A percentile compares a stretch with the other conserved stretches of the same genome.
These are phyloP conservation scores for Wickerhamiella sergipiensis DNA, from an alignment of 805 yeast species.

Conservation along the genomic window DNA sequence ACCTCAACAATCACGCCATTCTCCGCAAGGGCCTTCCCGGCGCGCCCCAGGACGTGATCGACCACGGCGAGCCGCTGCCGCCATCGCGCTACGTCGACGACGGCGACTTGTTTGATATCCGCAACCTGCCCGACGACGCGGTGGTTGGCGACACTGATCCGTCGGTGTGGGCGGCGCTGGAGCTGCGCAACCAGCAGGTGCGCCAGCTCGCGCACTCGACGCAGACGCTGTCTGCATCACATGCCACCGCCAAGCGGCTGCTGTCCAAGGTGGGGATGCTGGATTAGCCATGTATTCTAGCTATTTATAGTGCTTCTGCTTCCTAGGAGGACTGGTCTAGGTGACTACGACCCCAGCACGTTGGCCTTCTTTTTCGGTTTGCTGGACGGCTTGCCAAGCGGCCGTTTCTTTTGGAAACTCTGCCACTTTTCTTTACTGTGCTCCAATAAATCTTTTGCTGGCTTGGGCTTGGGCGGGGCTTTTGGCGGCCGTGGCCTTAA, in stretches of 20 bases:
- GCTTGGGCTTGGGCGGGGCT: neutral
- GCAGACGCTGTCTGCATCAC: neutral
- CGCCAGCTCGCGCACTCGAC: conserved; percentile 3
- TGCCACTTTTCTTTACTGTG: conserved; percentile 20
- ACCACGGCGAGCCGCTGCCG: neutral
- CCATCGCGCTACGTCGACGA: conserved; percentile 9
- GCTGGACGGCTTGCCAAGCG: no score
- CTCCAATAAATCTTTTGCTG: conserved; percentile 9
- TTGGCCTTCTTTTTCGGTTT: no score
- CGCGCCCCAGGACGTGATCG: neutral
- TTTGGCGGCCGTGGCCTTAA: neutral
- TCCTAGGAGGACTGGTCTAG: no score
- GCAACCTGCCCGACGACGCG: conserved; percentile 10
- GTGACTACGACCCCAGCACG: no score
- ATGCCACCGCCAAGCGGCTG: neutral
- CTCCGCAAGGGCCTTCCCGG: conserved; percentile 5
- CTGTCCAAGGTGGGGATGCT: neutral
- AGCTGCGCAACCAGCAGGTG: conserved; percentile 6
- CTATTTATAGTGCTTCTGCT: neutral
- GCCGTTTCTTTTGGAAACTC: conserved; percentile 7
- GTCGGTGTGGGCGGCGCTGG: conserved; percentile 16
- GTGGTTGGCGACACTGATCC: conserved; percentile 15
- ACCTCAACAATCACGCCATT: conserved; percentile 7
- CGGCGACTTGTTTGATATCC: conserved; percentile 12
- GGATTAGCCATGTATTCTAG: neutral